Conservation (phyloP, 139 green algal species). For the Pleodorina starrii region DNA sequence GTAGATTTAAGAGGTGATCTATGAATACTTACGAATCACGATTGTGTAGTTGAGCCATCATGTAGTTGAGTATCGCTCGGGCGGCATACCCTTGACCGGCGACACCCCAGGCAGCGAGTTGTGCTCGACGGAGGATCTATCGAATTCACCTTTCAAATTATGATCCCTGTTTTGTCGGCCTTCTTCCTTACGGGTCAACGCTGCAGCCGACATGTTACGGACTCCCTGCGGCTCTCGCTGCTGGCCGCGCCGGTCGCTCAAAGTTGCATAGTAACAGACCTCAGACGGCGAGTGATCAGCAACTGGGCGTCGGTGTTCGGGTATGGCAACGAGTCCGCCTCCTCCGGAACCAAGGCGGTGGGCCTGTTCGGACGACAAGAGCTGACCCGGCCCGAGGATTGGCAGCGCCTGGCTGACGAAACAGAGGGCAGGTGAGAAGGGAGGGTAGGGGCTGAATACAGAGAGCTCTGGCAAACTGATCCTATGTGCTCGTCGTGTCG, state of each 20-base stretch:
- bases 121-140: no score
- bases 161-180: not conserved
- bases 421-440: slow-evolving; percentile 15
- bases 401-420: not conserved
- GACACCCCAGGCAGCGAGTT: no score
- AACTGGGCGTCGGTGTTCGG: not conserved
- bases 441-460: no score
- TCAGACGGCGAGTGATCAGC: not conserved
- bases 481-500: no score
- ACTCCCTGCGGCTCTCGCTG: not conserved
- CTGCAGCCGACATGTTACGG: slow-evolving; percentile 1
- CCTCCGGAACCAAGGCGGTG: not conserved
- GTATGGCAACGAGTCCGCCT: not conserved
- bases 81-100: no score
- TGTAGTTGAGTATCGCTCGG: no score
- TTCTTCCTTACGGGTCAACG: not conserved
- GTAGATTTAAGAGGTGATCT: no score
- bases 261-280: not conserved
- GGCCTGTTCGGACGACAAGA: slow-evolving; percentile 22
- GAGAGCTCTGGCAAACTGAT: no score
- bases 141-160: no score
- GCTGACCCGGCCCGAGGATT: slow-evolving; percentile 13
- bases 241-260: not conserved
- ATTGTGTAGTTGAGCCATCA: no score
- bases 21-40: no score